Percentiles rank a stretch among this genome's conserved stretches.
phyloP scores from a whole-genome alignment of 1,284 basidiomycete species.

The Anthracocystis panici-leucophaei region DNA sequence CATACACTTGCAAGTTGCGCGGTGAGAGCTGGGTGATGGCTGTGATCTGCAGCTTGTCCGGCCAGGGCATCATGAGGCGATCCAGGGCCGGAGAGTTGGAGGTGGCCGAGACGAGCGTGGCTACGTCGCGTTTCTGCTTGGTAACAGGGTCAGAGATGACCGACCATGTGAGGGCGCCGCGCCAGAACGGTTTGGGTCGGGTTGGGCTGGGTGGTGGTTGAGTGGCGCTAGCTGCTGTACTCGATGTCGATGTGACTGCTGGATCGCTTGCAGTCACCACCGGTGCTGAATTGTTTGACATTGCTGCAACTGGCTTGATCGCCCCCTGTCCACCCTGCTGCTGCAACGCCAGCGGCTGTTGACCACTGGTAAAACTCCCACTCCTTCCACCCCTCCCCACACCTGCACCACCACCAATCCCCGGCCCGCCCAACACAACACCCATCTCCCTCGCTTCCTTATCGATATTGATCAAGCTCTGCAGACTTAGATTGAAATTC shows the following conservation, averaged over 20 bases:
- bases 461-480: conserved; percentile 59
- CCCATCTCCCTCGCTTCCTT: conserved; percentile 62
- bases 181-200: conserved; percentile 56
- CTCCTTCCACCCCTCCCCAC: conserved; percentile 33
- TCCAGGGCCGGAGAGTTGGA: conserved; percentile 35
- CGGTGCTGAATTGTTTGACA: too few species aligned
- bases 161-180: conserved; percentile 59
- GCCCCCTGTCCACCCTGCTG: conserved; percentile 1
- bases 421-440: conserved; percentile 53
- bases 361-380: conserved; percentile 20
- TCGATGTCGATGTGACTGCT: neutral
- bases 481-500: conserved; percentile 55
- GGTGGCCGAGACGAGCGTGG: conserved; percentile 55
- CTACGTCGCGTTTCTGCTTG: conserved; percentile 46
- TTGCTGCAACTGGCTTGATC: too few species aligned
- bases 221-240: neutral
- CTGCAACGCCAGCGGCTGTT: conserved; percentile 1
- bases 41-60: conserved; percentile 50
- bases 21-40: conserved; percentile 49
- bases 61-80: conserved; percentile 45
- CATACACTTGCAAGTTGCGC: conserved; percentile 50
- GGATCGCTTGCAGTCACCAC: neutral
- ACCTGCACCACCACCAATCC: conserved; percentile 20
- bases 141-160: conserved; percentile 42
- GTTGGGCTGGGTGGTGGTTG: conserved; percentile 21